Evolutionary conservation across 1,284 basidiomycete genomes (phyloP), one percentile per base, ranked within the genome.

Genomic region (Pseudozyma tsukubaensis): DNA sequence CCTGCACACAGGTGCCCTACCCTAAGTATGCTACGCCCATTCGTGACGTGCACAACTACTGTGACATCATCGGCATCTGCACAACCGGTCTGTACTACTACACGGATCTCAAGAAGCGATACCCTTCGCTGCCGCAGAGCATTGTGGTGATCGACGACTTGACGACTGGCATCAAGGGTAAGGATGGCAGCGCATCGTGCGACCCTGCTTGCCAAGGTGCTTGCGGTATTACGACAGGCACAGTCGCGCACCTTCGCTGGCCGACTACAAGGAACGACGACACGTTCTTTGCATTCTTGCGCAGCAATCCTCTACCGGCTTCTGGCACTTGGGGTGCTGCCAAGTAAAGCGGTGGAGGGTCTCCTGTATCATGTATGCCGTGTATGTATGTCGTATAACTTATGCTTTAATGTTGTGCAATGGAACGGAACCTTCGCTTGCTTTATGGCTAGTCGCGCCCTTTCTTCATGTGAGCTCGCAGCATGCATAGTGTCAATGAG

Each of bases 31-130:
- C 60, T 1, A 71, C 64, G 4, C 59, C 58, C 2, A 51, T 59
- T 0, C 51, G 56, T 6, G 63, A 66, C 48, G 57, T 59, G 24
- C 63, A 66, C 63, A 66, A 66, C 52, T 55, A 59, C 57, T 66
- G 63, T 48, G 63, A 66, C 52, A 36, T 66, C 19, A 40, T 55
- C 48, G 63, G 63, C 37, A 59, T 59, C 51, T 66, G 63, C 63
- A 54, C 63, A 1, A 66, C 57, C 18, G 63, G 57, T n/a, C 51
- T 50, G 11, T 59, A 59, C 57, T 66, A 66, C 57, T 34, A 49
- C 19, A 40, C 37, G 24, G 63, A 66, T 19, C 63, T 66, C 42
- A 59, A 59, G 57, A 43, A 43, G 11, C 57, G 63, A 21, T 66
- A 66, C 16, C 57, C 57, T n/a, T 21, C 24, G 18, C 43, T 66